phyloP scores from a whole-genome alignment of 441 rosid genomes.

The Viola pubescens region DNA sequence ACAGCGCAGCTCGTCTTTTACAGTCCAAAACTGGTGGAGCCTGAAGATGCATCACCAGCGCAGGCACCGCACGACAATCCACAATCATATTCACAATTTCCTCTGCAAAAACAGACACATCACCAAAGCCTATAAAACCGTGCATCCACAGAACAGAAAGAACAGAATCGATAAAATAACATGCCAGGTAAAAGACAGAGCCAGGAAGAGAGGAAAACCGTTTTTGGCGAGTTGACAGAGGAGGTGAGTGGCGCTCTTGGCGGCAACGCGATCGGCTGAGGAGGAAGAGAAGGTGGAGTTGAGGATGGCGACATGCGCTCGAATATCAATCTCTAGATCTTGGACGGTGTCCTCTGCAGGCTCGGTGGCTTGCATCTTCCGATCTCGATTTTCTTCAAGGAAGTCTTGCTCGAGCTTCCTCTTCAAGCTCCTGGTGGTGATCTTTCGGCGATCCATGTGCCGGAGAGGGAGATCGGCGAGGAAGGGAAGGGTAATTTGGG shows the following conservation, averaged over 20 bases:
- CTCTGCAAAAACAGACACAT: conserved; percentile 44
- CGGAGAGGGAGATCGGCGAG: too few species aligned
- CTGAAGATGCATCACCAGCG: conserved; percentile 71
- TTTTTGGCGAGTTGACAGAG: conserved; percentile 87
- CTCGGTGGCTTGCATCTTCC: conserved; percentile 17
- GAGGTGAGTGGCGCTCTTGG: conserved; percentile 75
- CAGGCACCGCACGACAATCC: conserved; percentile 81
- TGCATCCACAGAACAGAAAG: background rate
- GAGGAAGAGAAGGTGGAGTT: conserved; percentile 57
- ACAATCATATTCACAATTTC: conserved; percentile 79
- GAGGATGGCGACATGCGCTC: conserved; percentile 57
- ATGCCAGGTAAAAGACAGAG: background rate
- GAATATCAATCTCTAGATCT: conserved; percentile 44
- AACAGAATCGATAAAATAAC: background rate
- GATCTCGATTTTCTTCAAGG: conserved; percentile 22
- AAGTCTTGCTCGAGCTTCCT: conserved; percentile 50
- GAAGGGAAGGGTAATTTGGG: conserved; percentile 11
- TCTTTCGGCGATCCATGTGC: conserved; percentile 39
- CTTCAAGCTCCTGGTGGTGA: conserved; percentile 51
- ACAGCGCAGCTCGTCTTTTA: conserved; percentile 28
- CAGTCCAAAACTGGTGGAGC: conserved; percentile 39
- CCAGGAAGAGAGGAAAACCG: conserved; percentile 30
- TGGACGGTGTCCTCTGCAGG: conserved; percentile 14
- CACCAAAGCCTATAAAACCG: background rate
- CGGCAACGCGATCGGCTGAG: conserved; percentile 79